Percentiles rank a stretch among this genome's conserved stretches.
phyloP scores from a whole-genome alignment of 176 grass and related monocot genomes.

The Cenchrus americanus region DNA sequence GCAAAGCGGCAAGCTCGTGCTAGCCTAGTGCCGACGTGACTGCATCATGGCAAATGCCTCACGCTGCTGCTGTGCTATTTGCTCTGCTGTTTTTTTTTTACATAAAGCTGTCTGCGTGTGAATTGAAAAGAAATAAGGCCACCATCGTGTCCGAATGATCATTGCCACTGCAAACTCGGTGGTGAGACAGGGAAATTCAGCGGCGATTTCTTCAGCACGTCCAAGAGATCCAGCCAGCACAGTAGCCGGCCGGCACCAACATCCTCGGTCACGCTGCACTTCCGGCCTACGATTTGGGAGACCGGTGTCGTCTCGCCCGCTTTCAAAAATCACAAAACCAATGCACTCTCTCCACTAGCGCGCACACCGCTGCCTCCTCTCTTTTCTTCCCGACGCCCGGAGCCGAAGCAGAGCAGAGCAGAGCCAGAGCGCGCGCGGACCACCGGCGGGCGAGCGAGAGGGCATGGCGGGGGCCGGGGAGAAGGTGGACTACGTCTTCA shows the following conservation, averaged over 20 bases:
- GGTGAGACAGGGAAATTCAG: neutral
- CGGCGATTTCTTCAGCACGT: neutral
- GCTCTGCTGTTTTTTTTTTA: neutral
- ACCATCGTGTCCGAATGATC: neutral
- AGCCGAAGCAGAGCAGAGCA: constrained; percentile 17
- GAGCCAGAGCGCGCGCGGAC: neutral
- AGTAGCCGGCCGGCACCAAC: neutral
- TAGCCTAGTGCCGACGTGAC: no score
- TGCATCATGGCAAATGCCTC: no score
- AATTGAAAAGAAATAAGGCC: neutral
- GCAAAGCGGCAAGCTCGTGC: no score
- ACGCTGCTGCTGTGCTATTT: neutral
- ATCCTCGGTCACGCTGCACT: no score
- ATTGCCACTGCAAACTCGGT: neutral
- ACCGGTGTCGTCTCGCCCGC: constrained; percentile 19
- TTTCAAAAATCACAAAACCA: constrained; percentile 27
- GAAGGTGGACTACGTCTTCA: constrained; percentile 73
- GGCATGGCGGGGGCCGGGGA: constrained; percentile 31
- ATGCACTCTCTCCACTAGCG: neutral
- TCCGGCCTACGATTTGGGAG: neutral
- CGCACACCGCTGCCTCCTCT: neutral
- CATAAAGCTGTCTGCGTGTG: neutral
- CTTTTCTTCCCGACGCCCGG: neutral
- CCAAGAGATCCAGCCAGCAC: neutral
- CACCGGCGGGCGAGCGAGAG: neutral